Conservation (phyloP, 2,329 filamentous ascomycete genomes). For the Aspergillus persii region DNA sequence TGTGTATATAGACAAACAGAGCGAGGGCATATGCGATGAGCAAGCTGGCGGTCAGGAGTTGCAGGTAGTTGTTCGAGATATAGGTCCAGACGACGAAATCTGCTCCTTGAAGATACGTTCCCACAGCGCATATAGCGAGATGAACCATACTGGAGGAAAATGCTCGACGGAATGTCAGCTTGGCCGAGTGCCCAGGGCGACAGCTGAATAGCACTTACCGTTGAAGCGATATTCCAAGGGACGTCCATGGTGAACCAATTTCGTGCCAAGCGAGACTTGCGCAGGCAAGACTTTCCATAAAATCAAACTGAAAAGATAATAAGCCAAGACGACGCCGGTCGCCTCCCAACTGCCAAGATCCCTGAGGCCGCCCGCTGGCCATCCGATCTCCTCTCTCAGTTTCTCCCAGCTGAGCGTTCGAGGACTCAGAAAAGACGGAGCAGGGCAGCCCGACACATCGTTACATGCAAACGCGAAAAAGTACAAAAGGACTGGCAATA, state of each 20-base stretch:
- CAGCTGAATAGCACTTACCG: conserved; percentile 43
- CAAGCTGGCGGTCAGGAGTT: conserved; percentile 77
- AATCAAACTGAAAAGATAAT: conserved; percentile 70
- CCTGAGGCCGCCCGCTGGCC: conserved; percentile 68
- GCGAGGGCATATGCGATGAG: conserved; percentile 70
- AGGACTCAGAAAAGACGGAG: conserved; percentile 71
- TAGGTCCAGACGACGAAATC: conserved; percentile 84
- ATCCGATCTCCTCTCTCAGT: conserved; percentile 74
- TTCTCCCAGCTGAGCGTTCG: conserved; percentile 65
- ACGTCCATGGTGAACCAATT: conserved; percentile 62
- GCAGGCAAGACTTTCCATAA: conserved; percentile 75
- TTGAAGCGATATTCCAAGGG: conserved; percentile 77
- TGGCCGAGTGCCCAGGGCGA: not conserved
- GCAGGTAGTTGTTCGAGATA: conserved; percentile 82
- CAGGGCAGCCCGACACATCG: conserved; percentile 82
- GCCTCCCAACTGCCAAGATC: conserved; percentile 51
- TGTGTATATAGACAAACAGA: conserved; percentile 72
- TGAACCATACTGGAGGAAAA: conserved; percentile 69
- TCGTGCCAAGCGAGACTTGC: conserved; percentile 64
- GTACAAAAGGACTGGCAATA: conserved; percentile 74
- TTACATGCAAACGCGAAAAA: conserved; percentile 81
- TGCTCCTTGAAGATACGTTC: conserved; percentile 71
- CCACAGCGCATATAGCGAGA: conserved; percentile 64
- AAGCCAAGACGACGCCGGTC: conserved; percentile 65
- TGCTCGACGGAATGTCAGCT: conserved; percentile 47